Evolutionary conservation across 2,329 filamentous ascomycete species (phyloP).

Genomic region (Stachybotrys elegans): DNA sequence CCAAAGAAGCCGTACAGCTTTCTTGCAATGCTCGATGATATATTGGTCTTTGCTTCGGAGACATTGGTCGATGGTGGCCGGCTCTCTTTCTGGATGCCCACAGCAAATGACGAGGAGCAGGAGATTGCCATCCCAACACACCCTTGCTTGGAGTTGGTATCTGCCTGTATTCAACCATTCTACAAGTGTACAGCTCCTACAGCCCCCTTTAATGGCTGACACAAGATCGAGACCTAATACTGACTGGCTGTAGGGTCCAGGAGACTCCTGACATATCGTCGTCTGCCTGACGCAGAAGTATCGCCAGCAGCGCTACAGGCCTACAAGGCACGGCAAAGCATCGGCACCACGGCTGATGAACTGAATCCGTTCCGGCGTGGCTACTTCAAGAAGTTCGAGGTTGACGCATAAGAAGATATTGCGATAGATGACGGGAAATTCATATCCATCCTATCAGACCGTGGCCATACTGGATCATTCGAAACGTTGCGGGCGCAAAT

Average conservation of each 20-base stretch:
- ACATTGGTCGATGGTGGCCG: constrained; percentile 75
- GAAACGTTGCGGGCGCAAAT: too few relatives aligned
- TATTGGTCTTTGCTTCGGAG: constrained; percentile 73
- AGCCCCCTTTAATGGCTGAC: neutral
- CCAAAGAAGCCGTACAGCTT: constrained; percentile 94
- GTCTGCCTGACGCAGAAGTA: constrained; percentile 57
- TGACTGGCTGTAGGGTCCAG: constrained; percentile 64
- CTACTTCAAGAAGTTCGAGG: constrained; percentile 53
- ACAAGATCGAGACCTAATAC: constrained; percentile 9
- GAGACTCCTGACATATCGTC: constrained; percentile 78
- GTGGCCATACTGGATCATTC: too few relatives aligned
- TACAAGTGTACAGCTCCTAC: constrained; percentile 67
- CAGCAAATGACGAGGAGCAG: constrained; percentile 71
- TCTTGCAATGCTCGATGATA: constrained; percentile 81
- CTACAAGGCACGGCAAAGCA: constrained; percentile 23
- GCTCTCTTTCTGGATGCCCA: constrained; percentile 96
- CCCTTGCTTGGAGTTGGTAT: constrained; percentile 66
- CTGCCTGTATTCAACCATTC: constrained; percentile 79
- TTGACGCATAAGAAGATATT: constrained; percentile 19
- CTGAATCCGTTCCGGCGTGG: constrained; percentile 56
- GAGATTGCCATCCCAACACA: constrained; percentile 75
- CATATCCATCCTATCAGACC: constrained; percentile 16
- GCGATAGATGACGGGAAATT: constrained; percentile 14
- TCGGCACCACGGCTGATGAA: constrained; percentile 50
- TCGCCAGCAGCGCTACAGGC: constrained; percentile 34